Base-by-base conservation (phyloP, 768 basidiomycete genomes). In the Phylloporus scabripes region DNA sequence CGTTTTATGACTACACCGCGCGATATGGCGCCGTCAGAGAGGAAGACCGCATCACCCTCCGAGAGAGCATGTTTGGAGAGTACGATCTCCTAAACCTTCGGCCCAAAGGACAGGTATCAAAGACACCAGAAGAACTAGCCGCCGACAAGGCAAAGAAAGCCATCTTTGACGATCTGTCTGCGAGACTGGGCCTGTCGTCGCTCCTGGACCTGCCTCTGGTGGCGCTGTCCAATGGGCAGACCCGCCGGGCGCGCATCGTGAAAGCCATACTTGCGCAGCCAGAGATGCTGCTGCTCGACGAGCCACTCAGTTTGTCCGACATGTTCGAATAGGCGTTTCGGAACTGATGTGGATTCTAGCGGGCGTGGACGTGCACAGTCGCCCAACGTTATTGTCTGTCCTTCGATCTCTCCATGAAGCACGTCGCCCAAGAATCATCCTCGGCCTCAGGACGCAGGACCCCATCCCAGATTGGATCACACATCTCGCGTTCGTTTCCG, bases 171-270 rank as follows among this genome's bases (percentile, higher is more conserved):
- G 65, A 71, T 2, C 64, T 89, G n/a, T 73, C 80, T 0, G 66
- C 71, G 3, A 64, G 67, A 41, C 74, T 97, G 62, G 75, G 76
- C 8, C 70, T 97, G 34, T 62, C 65, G 2, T 56, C 72, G 5
- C 67, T 94, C 21, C 71, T 98, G n/a, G 85, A 93, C 60, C 60
- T 95, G 5, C 95, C 95, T 0, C 63, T 89, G 4, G 74, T 97
- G 7, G 89, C 89, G 0, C 65, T 98, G 45, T 90, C 87, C 53
- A 95, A 94, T 59, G 95, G 95, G 0, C 94, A 99, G 71, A 97
- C 85, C 26, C 72, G 94, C 33, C 71, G 91, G 15, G 92, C 92
- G 5, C 72, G 93, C 39, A 87, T 99, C 41, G 74, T 88, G 8
- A 80, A 83, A 54, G 87, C 88, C 0, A 65, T 97, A 8, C 62